phyloP scores from a whole-genome alignment of 2,329 filamentous ascomycete species.

The Alternaria alternata region DNA sequence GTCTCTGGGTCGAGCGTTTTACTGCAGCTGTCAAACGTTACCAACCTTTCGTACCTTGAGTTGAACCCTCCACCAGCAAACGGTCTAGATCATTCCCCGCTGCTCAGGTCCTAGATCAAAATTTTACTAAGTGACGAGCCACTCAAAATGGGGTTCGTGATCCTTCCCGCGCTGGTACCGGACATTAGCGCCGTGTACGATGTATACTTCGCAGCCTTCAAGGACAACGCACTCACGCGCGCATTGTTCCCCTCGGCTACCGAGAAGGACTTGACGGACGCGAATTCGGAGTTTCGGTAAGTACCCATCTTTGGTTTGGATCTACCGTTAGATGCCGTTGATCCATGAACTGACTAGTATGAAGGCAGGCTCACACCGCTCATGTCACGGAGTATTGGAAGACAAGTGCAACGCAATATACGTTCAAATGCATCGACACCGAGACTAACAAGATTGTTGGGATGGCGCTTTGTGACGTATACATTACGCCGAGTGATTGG shows the following conservation, averaged over 20 bases:
- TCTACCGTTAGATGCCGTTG: background rate
- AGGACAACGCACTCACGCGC: slow-evolving; percentile 53
- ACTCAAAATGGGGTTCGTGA: slow-evolving; percentile 43
- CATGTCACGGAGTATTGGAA: slow-evolving; percentile 54
- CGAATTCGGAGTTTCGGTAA: slow-evolving; percentile 35
- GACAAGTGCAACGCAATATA: slow-evolving; percentile 55
- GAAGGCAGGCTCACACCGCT: slow-evolving; percentile 53
- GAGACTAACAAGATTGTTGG: slow-evolving; percentile 56
- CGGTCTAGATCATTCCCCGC: background rate
- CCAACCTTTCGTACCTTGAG: background rate
- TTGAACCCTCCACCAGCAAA: background rate
- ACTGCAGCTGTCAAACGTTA: background rate
- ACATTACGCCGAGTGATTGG: slow-evolving; percentile 55
- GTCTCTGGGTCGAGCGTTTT: background rate
- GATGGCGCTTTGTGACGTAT: slow-evolving; percentile 59
- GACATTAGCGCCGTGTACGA: slow-evolving; percentile 59
- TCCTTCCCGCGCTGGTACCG: slow-evolving; percentile 57
- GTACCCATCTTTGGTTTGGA: slow-evolving; percentile 1
- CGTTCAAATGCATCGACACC: slow-evolving; percentile 58
- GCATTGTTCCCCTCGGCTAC: slow-evolving; percentile 53
- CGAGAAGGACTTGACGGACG: slow-evolving; percentile 28
- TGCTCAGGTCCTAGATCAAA: background rate
- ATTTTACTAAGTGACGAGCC: background rate
- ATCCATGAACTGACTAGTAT: slow-evolving; percentile 12
- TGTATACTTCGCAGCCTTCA: slow-evolving; percentile 59